Base-by-base conservation (phyloP, 129 eudicot genomes). In the Ambrosia trifida region DNA sequence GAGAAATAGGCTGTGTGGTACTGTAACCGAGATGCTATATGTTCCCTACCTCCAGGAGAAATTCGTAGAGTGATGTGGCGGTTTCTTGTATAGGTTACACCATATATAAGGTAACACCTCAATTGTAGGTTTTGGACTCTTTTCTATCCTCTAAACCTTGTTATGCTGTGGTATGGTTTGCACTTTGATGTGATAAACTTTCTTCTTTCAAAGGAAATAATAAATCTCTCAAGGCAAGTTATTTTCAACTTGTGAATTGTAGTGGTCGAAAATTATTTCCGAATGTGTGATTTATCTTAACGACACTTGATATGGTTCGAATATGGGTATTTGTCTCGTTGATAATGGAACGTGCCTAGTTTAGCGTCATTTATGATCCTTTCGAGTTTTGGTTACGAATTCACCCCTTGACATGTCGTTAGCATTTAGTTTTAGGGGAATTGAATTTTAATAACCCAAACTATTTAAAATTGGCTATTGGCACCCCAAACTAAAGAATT, bases 21-120 rank as follows among this genome's bases (percentile, higher is more conserved):
- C 36, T 60, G 38, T 13, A 77, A 60, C 43, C 32, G 45, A 68
- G 71, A 69, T 77, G 75, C 69, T 47, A 49, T 69, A 40, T 77
- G 67, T 47, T 16, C 49, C 33, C 62, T 24, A 66, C 58, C 79
- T 58, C 56, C 45, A 43, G 17, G 61, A 59, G 69, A 45, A 33
- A 66, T 68, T 31, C 35, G 67, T 57, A 68, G 69, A 58, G 75
- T 47, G 65, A 49, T 52, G 47, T 70, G 13, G 50, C 47, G 13
- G 51, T 70, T 78, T 78, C 30, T 63, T 77, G 81, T 78, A 70
- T 78, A 78, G 77, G 38, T 56, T 36, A 30, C 74, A 62, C 49
- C 47, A 43, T 33, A 53, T 65, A 44, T 54, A 63, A 61, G 45
- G 63, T 35, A 60, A 62, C 76, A 61, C 69, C 76, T 69, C 20